Base-by-base conservation (phyloP, 257 asterid genomes). In the Nicotiana tomentosiformis region DNA sequence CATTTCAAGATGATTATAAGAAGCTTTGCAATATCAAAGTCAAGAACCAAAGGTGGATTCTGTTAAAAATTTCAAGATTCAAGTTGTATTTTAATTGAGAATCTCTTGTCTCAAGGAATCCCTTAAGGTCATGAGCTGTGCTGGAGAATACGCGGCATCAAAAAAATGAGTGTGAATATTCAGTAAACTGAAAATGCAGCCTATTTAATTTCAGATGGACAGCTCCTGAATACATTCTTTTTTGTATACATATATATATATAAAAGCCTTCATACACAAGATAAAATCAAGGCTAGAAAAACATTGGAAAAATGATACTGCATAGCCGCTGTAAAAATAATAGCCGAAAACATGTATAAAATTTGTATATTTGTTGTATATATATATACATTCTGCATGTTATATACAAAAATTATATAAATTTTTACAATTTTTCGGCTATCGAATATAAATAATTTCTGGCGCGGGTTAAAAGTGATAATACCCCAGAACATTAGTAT, bases 1-100 rank as follows among this genome's bases (percentile, higher is more conserved):
- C 95, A 93, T 92, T 81, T 83, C 56, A 26, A 57, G 15, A 17
- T 76, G 17, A 37, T 76, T 61, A 74, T 61, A 76, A 33, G 51
- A 65, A 32, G 7, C 74, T 29, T 29, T 66, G 74, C 74, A 66
- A 15, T 32, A 32, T 66, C 5, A 66, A 33, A 16, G 51, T 43
- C 11, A 43, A 53, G 17, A 53, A 53, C 58, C 58, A 51, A 49
- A 2, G 12, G 9, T 26, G 26, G 11, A 72, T 23, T 49, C 51
- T 2, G 39, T 74, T 14, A 35, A 12, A 74, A 32, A 46, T 57
- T 37, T 32, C 66, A 35, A 78, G 82, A 58, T 35, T 58, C 82
- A 57, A 82, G 84, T 56, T 51, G 80, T 60, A 74, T 20, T 33
- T 20, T 18, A 20, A 80, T 17, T 32, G 49, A 70, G 8, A 51